phyloP scores from a whole-genome alignment of 139 green algal genomes.

The Picochlorum costavermella region DNA sequence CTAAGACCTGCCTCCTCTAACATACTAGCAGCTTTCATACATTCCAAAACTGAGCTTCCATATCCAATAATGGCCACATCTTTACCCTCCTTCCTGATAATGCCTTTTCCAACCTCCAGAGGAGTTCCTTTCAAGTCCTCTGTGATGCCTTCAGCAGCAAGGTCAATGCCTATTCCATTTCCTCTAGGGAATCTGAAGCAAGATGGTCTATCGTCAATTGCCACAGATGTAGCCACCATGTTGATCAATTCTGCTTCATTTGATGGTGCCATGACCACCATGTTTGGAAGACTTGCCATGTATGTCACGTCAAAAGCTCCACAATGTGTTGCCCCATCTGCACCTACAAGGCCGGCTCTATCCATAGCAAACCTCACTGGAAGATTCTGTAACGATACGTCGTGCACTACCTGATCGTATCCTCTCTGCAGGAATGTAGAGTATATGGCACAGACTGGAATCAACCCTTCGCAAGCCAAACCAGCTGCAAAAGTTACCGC shows the following conservation, averaged over 20 bases:
- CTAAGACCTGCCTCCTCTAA: constrained; percentile 67
- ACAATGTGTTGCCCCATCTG: constrained; percentile 93
- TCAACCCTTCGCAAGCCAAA: constrained; percentile 87
- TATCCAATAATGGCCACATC: constrained; percentile 91
- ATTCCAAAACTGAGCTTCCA: constrained; percentile 76
- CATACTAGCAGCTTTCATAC: constrained; percentile 76
- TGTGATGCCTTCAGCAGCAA: constrained; percentile 60
- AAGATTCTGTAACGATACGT: constrained; percentile 95
- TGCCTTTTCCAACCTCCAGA: constrained; percentile 80
- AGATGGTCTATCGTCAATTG: constrained; percentile 89
- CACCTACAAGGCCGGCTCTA: constrained; percentile 91
- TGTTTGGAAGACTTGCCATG: constrained; percentile 95
- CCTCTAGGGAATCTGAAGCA: constrained; percentile 91
- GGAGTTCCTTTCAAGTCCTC: constrained; percentile 79
- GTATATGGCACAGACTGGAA: constrained; percentile 94
- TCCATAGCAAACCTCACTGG: constrained; percentile 99
- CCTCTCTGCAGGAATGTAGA: constrained; percentile 96
- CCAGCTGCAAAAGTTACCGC: constrained; percentile 93
- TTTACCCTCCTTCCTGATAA: constrained; percentile 71
- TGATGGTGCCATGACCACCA: constrained; percentile 93
- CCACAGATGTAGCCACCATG: constrained; percentile 83
- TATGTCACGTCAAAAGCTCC: constrained; percentile 91
- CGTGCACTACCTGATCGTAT: constrained; percentile 96
- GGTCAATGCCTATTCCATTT: constrained; percentile 88
- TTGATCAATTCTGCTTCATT: constrained; percentile 93